Evolutionary conservation across 139 green algal species (phyloP).

Genomic region (Ostreobium quekettii): DNA sequence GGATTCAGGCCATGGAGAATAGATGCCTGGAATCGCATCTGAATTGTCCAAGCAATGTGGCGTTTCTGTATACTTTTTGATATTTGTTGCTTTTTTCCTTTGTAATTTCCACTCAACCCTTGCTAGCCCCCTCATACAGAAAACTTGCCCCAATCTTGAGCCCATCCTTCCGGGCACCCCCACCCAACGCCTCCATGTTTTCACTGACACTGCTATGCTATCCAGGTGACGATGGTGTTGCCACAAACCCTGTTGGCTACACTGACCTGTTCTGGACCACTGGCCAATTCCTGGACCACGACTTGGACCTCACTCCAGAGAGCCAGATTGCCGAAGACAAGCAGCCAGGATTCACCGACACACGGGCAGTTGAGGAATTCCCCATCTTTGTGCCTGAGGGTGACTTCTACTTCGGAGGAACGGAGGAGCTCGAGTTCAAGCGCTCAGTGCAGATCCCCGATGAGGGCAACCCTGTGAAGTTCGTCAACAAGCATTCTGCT

Average conservation of each 20-base stretch:
- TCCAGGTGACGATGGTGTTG: slow-evolving; percentile 10
- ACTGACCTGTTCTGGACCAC: slow-evolving; percentile 18
- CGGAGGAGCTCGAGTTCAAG: slow-evolving; percentile 20
- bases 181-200: too few relatives aligned
- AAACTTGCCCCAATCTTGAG: too few relatives aligned
- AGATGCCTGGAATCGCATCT: too few relatives aligned
- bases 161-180: too few relatives aligned
- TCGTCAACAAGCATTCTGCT: slow-evolving; percentile 13
- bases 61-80: too few relatives aligned
- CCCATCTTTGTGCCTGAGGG: slow-evolving; percentile 9
- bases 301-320: slow-evolving; percentile 12
- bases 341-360: slow-evolving; percentile 14
- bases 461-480: neutral
- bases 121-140: too few relatives aligned
- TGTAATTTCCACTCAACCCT: too few relatives aligned
- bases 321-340: slow-evolving; percentile 6
- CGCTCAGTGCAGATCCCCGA: neutral
- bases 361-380: neutral
- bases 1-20: too few relatives aligned
- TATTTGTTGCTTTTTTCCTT: too few relatives aligned
- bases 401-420: slow-evolving; percentile 8
- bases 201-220: too few relatives aligned
- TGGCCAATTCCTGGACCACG: slow-evolving; percentile 17
- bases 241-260: neutral
- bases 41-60: too few relatives aligned